These are phyloP conservation scores for Aplosporella prunicola DNA, from an alignment of 2,329 filamentous ascomycete genomes.

Conservation along the genomic window DNA sequence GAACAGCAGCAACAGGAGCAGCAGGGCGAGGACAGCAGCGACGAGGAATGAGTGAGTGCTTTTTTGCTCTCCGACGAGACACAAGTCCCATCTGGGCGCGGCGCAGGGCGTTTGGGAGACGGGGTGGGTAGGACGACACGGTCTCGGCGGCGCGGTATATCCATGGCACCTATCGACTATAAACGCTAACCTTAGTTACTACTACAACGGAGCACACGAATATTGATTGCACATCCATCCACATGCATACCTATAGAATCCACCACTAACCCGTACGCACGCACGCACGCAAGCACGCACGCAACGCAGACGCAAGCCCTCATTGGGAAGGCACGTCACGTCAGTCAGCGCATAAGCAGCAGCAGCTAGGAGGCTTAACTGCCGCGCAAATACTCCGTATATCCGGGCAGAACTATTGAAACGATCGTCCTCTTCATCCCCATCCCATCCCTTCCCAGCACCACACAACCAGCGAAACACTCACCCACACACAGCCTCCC, in stretches of 20 bases:
- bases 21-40: constrained; percentile 6
- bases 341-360: not conserved
- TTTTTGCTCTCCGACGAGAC: not conserved
- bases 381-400: not conserved
- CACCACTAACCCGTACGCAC: no score
- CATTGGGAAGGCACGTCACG: not conserved
- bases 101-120: constrained; percentile 5
- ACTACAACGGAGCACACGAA: not conserved
- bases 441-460: no score
- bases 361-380: not conserved
- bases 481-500: no score
- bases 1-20: constrained; percentile 3
- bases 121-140: not conserved
- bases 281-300: no score
- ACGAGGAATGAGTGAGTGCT: not conserved
- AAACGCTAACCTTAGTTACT: not conserved
- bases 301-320: no score
- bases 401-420: not conserved
- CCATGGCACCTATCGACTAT: not conserved
- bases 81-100: not conserved
- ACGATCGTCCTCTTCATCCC: not conserved
- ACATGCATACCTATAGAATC: no score
- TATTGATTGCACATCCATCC: not conserved
- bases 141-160: not conserved
- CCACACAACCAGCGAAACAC: no score